These are phyloP conservation scores for Xylariales sp. DNA, from an alignment of 2,329 filamentous ascomycete species.

Conservation along the genomic window DNA sequence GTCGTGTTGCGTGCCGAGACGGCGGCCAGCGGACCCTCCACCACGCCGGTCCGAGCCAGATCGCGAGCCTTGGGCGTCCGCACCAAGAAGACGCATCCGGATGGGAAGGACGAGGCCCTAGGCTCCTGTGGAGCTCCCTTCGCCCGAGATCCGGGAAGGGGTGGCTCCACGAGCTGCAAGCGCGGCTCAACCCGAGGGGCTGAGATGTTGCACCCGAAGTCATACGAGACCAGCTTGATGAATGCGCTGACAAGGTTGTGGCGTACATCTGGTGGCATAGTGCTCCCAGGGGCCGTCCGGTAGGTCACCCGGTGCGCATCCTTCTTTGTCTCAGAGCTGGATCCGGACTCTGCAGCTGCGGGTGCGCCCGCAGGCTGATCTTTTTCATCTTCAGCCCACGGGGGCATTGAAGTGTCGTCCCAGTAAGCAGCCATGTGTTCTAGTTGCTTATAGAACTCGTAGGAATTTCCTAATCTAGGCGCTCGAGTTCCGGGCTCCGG, in stretches of 20 bases:
- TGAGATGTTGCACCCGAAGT: constrained; percentile 60
- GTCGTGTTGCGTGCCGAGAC: constrained; percentile 54
- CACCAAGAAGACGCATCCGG: constrained; percentile 55
- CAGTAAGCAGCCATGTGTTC: constrained; percentile 56
- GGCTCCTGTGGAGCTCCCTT: constrained; percentile 3
- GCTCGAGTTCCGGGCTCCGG: constrained; percentile 48
- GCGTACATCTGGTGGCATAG: constrained; percentile 55
- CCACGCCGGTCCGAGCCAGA: constrained; percentile 52
- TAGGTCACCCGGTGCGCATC: constrained; percentile 23
- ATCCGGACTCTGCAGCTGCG: constrained; percentile 12
- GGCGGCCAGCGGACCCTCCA: constrained; percentile 59
- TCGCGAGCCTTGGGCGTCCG: constrained; percentile 57
- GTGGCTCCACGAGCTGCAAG: constrained; percentile 41
- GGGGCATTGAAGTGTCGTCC: constrained; percentile 51
- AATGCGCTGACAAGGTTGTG: constrained; percentile 55
- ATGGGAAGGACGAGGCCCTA: constrained; percentile 49
- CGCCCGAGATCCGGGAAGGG: neutral
- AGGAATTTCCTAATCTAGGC: constrained; percentile 56
- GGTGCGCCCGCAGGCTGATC: constrained; percentile 9
- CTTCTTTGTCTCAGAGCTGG: constrained; percentile 9
- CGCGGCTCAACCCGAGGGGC: constrained; percentile 55
- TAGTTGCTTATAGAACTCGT: constrained; percentile 62
- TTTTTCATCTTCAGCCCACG: constrained; percentile 8
- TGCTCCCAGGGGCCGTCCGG: constrained; percentile 46
- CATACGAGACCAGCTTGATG: constrained; percentile 60